Percentiles rank a stretch among this genome's conserved stretches.
Evolutionary conservation across 1,284 basidiomycete species (phyloP).

Genomic region (Pisolithus thermaeus): DNA sequence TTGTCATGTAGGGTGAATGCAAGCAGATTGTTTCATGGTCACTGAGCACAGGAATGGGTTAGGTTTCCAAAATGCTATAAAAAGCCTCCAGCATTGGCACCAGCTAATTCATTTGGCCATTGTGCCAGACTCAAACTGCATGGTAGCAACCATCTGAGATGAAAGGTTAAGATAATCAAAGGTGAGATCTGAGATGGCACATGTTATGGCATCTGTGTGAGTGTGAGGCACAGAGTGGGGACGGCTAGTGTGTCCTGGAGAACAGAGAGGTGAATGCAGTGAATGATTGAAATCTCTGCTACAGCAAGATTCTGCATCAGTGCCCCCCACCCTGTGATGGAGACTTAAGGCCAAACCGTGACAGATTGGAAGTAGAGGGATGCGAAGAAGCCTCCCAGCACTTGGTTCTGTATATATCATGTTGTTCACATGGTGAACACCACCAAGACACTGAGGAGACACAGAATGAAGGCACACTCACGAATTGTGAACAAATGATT

Average conservation of each 20-base stretch:
- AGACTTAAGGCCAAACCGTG: conserved; percentile 15
- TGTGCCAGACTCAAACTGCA: conserved; percentile 65
- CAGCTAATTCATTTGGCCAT: conserved; percentile 67
- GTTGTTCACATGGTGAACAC: conserved; percentile 33
- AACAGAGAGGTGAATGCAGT: conserved; percentile 17
- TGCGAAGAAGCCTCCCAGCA: conserved; percentile 39
- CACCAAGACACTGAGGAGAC: conserved; percentile 3
- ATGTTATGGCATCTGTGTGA: conserved; percentile 64
- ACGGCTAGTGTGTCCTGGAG: conserved; percentile 16
- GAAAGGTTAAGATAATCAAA: conserved; percentile 8
- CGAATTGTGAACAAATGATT: conserved; percentile 69
- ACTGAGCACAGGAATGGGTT: no score
- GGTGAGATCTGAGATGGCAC: conserved; percentile 29
- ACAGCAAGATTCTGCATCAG: conserved; percentile 11
- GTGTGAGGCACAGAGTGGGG: conserved; percentile 27
- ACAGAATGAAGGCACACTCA: conserved; percentile 33
- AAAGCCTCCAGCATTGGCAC: conserved; percentile 69
- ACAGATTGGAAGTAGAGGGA: conserved; percentile 18
- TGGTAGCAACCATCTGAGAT: conserved; percentile 12
- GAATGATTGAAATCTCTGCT: conserved; percentile 7
- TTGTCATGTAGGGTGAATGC: no score
- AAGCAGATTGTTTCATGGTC: no score
- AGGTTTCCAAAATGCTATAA: no score
- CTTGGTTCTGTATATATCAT: conserved; percentile 61
- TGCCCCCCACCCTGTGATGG: conserved; percentile 10